Evolutionary conservation across 176 grass and related monocot genomes (phyloP).

Genomic region (Lolium perenne): DNA sequence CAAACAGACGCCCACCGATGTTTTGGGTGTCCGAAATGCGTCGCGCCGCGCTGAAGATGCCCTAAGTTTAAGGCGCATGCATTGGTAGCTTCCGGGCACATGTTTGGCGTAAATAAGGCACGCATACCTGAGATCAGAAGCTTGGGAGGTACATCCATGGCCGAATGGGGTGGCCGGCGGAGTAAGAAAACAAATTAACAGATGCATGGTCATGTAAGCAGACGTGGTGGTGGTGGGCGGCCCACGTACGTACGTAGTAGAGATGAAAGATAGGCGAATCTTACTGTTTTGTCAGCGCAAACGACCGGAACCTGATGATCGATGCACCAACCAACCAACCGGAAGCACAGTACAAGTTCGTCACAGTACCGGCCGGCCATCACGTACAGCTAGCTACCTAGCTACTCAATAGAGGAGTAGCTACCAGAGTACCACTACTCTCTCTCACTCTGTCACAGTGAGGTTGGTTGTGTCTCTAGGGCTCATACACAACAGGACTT

Average conservation of each 20-base stretch:
- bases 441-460: neutral
- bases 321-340: slow-evolving; percentile 32
- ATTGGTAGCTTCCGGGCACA: slow-evolving; percentile 6
- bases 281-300: slow-evolving; percentile 40
- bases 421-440: too few species aligned
- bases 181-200: neutral
- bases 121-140: neutral
- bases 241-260: neutral
- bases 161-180: neutral
- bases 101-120: neutral
- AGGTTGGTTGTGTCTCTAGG: slow-evolving; percentile 9
- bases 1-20: too few species aligned
- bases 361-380: slow-evolving; percentile 35
- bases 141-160: neutral
- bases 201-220: too few species aligned
- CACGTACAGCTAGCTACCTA: neutral
- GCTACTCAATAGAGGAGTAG: neutral
- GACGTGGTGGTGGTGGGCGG: neutral
- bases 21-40: too few species aligned
- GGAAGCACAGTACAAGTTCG: slow-evolving; percentile 3
- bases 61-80: neutral
- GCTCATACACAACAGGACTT: slow-evolving; percentile 43
- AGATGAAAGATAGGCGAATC: slow-evolving; percentile 4
- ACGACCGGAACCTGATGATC: slow-evolving; percentile 21
- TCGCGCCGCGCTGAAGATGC: too few species aligned